Evolutionary conservation across 2,329 filamentous ascomycete species (phyloP), one percentile per base, ranked within the genome.

Genomic region (Bipolaris sorokiniana): DNA sequence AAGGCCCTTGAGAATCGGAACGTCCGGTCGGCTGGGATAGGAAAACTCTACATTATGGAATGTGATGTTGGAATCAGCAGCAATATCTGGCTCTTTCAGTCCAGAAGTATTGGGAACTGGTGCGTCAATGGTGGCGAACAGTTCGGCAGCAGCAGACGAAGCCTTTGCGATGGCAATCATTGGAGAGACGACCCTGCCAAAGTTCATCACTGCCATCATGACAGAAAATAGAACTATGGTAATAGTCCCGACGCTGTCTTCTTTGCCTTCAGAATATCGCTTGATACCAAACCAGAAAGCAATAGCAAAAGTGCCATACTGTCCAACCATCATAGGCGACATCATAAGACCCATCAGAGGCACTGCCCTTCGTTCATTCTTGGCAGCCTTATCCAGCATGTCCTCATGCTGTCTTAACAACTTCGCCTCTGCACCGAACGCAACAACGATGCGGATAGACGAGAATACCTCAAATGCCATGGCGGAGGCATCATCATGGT

Each of bases 1-100:
- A 3, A 91, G 72, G 2, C 81, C 76, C 62, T 89, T 82, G 1
- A 91, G 74, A 0, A 91, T 84, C 65, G 85, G 86, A 58, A 88
- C 83, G 55, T 87, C 82, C 0, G 86, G 85, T 11, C 88, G 81
- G 47, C 68, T 73, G 0, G 76, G 76, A 44, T 78, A 78, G 1
- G 71, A 74, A 47, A 78, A 78, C 0, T 64, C 59, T 3, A 77
- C 74, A 41, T 75, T 62, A 3, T 72, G 59, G 38, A 78, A 72
- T 1, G 33, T 56, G 34, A 67, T 84, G 37, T 76, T 64, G 22
- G 59, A 51, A 37, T 75, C 67, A 9, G 71, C 64, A 18, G 61
- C 70, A 1, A 77, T 56, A 1, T 77, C 72, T 3, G 75, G 76
- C n/a, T 73, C 72, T 49, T 66, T 72, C 6, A 70, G 28, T 5